Evolutionary conservation across 768 basidiomycete species (phyloP), one percentile per base, ranked within the genome.

Genomic region (Leucogyrophana mollusca): DNA sequence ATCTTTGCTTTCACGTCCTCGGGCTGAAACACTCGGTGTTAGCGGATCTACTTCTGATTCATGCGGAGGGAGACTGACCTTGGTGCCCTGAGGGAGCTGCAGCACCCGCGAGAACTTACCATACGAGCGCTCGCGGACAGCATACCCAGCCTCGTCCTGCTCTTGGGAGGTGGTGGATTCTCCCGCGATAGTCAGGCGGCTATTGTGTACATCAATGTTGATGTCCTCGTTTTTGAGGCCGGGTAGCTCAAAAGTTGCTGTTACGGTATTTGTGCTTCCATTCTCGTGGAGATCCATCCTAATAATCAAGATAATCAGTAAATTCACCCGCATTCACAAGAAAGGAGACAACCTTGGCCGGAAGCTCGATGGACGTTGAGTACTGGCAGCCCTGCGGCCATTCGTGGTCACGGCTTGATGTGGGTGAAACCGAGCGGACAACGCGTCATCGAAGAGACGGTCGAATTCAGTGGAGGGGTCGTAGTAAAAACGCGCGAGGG

Each of bases 221-320:
- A 83, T 65, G 48, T 81, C 63, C 37, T 79, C 73, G 24, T 76
- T 73, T 45, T 64, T 64, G 30, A 82, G 22, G 16, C 81, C 81
- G 0, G 83, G 81, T 6, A 84, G 63, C 52, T 84, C 82, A 55
- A 83, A 80, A 5, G 69, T 60, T 32, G 80, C 80, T 0, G 76
- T 78, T 30, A 83, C 74, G 30, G 65, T 56, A 54, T 79, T 78
- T 20, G 59, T 63, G 16, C 74, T 67, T 1, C 53, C 37, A 46
- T 79, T 64, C 53, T 82, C 79, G 54, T 78, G 74, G 10, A 82
- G 61, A 51, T 82, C 77, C 73, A 82, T 75, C 52, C 80, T 82
- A 13, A 35, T 43, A 4, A 6, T 23, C 18, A 13, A 10, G 20
- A 9, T 38, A 17, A 46, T 13, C 23, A 30, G 6, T 30, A 30